These are phyloP conservation scores for Tranzscheliella williamsii DNA, from an alignment of 1,284 basidiomycete species.

Conservation along the genomic window DNA sequence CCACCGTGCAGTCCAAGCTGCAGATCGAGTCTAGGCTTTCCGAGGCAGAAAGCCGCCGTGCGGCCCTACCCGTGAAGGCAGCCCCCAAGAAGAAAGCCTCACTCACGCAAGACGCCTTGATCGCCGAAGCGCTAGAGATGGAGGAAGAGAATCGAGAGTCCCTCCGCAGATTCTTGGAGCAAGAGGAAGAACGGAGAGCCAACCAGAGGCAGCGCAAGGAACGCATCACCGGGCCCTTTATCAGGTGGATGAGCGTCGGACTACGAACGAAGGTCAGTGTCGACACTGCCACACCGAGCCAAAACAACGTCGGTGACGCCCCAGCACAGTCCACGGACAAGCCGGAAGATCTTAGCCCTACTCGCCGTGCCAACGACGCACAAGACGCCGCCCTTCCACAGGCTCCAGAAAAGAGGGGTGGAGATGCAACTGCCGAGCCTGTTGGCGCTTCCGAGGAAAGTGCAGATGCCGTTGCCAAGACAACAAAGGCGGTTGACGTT, in stretches of 20 bases:
- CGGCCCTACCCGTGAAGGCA: slow-evolving; percentile 44
- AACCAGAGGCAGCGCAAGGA: slow-evolving; percentile 68
- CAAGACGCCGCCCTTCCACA: neutral
- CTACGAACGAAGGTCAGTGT: slow-evolving; percentile 20
- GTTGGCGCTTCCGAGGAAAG: neutral
- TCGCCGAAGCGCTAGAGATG: slow-evolving; percentile 77
- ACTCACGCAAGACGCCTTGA: slow-evolving; percentile 77
- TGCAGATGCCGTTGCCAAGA: neutral
- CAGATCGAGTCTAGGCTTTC: slow-evolving; percentile 61
- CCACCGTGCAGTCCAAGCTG: slow-evolving; percentile 50
- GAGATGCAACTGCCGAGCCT: neutral
- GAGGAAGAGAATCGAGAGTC: slow-evolving; percentile 81
- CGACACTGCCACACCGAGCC: neutral
- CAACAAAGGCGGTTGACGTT: neutral
- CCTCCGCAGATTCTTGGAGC: slow-evolving; percentile 74
- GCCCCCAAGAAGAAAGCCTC: slow-evolving; percentile 29
- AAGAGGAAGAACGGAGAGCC: slow-evolving; percentile 79
- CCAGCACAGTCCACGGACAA: neutral
- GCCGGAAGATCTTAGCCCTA: too few relatives aligned
- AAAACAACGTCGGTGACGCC: neutral
- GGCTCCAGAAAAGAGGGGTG: neutral
- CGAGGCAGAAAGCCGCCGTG: slow-evolving; percentile 70
- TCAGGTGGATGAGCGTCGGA: slow-evolving; percentile 74
- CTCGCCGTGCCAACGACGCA: neutral
- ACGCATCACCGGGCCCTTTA: slow-evolving; percentile 70